A percentile compares a stretch with the other conserved stretches of the same genome.
phyloP scores from a whole-genome alignment of 495 filamentous ascomycete species.

The Trichoderma gamsii region DNA sequence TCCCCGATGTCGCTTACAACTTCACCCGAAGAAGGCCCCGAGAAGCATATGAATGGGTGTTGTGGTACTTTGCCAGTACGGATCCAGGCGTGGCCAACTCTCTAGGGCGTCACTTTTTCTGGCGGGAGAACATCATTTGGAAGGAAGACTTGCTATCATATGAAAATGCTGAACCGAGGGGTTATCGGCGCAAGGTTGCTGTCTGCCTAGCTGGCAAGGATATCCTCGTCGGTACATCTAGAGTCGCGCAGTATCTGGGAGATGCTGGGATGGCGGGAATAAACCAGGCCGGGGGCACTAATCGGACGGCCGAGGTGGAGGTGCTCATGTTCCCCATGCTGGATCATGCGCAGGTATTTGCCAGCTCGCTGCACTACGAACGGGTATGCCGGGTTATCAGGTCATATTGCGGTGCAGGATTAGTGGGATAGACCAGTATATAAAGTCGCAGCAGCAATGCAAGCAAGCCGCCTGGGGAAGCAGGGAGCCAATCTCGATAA shows the following conservation, averaged over 20 bases:
- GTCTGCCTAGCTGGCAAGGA: conserved; percentile 54
- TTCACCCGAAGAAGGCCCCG: conserved; percentile 52
- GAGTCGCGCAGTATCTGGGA: conserved; percentile 52
- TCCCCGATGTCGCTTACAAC: conserved; percentile 67
- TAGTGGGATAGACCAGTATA: conserved; percentile 18
- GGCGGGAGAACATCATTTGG: conserved; percentile 63
- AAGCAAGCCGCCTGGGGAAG: conserved; percentile 6
- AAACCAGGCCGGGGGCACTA: conserved; percentile 15
- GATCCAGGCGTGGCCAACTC: conserved; percentile 57
- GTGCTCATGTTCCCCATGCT: conserved; percentile 55
- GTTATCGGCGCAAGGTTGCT: conserved; percentile 36
- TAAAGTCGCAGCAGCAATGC: not conserved
- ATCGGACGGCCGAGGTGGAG: conserved; percentile 25
- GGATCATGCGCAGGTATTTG: conserved; percentile 67
- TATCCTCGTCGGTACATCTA: conserved; percentile 57
- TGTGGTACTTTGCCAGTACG: conserved; percentile 62
- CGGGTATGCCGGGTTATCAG: conserved; percentile 39
- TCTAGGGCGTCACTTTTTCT: conserved; percentile 58
- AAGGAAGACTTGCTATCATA: conserved; percentile 47
- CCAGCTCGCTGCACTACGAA: conserved; percentile 35
- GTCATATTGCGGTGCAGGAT: conserved; percentile 30
- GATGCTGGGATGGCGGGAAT: conserved; percentile 26
- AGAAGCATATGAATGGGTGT: conserved; percentile 55
- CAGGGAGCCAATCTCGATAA: conserved; percentile 6
- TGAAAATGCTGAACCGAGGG: not conserved